phyloP scores from a whole-genome alignment of 164 flowering plant species.

The Liquidambar formosana region DNA sequence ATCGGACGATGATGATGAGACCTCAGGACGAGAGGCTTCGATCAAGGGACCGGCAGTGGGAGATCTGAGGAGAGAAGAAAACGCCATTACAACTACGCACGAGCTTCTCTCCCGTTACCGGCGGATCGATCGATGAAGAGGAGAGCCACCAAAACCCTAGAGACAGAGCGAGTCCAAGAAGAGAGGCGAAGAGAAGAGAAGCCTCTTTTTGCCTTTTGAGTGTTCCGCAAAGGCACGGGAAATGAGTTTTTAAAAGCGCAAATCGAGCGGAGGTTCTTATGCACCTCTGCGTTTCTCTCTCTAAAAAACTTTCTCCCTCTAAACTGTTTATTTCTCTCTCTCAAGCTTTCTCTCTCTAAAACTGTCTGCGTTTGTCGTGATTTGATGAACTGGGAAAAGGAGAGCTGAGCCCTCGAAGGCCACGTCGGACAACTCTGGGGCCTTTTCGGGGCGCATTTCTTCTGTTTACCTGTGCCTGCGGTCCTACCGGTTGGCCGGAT shows the following conservation, averaged over 20 bases:
- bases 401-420: conserved; percentile 12
- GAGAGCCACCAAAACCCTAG: conserved; percentile 5
- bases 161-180: not conserved
- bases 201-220: not conserved
- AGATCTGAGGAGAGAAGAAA: conserved; percentile 41
- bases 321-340: conserved; percentile 2
- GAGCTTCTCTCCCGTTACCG: not conserved
- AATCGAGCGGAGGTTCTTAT: conserved; percentile 8
- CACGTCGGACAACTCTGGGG: conserved; percentile 14
- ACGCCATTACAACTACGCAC: conserved; percentile 25
- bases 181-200: too few relatives aligned
- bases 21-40: conserved; percentile 23
- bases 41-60: conserved; percentile 22
- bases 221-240: not conserved
- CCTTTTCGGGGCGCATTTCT: not conserved
- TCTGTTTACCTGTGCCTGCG: conserved; percentile 2
- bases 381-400: too few relatives aligned
- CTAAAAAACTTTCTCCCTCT: not conserved
- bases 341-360: not conserved
- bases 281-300: conserved; percentile 4
- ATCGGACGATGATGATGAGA: conserved; percentile 20
- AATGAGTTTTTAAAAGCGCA: not conserved
- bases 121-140: too few relatives aligned
- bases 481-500: conserved; percentile 9
- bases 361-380: too few relatives aligned